These are phyloP conservation scores for Diaporthe sp. DNA, from an alignment of 2,329 filamentous ascomycete genomes.

Conservation along the genomic window DNA sequence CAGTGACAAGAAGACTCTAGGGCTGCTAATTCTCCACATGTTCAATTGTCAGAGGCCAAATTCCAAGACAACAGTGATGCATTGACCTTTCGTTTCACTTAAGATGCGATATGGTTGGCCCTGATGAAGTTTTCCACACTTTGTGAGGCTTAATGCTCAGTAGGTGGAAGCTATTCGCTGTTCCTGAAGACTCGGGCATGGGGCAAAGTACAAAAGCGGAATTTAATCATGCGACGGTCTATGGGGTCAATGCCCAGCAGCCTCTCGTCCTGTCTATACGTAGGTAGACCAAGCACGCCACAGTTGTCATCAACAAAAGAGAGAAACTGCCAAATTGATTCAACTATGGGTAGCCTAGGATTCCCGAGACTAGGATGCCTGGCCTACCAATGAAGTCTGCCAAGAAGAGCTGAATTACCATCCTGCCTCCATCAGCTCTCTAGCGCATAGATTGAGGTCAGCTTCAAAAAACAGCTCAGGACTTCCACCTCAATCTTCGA, in stretches of 20 bases:
- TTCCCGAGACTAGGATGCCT: neutral
- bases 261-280: neutral
- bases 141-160: neutral
- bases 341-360: neutral
- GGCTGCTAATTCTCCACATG: neutral
- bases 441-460: neutral
- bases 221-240: neutral
- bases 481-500: neutral
- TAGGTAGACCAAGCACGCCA: neutral
- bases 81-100: neutral
- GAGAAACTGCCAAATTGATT: too few species aligned
- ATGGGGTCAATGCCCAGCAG: too few species aligned
- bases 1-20: neutral
- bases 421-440: neutral
- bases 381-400: constrained; percentile 1
- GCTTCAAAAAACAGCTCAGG: neutral
- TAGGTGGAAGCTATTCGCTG: neutral
- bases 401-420: constrained; percentile 20
- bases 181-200: neutral
- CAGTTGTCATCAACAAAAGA: neutral
- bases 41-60: neutral
- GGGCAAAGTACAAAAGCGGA: neutral
- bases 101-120: neutral
- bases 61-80: neutral
- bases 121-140: neutral